Percentiles rank a stretch among this genome's conserved stretches.
Conservation (phyloP, 2,329 filamentous ascomycete genomes). For the Fusarium stilboides region DNA sequence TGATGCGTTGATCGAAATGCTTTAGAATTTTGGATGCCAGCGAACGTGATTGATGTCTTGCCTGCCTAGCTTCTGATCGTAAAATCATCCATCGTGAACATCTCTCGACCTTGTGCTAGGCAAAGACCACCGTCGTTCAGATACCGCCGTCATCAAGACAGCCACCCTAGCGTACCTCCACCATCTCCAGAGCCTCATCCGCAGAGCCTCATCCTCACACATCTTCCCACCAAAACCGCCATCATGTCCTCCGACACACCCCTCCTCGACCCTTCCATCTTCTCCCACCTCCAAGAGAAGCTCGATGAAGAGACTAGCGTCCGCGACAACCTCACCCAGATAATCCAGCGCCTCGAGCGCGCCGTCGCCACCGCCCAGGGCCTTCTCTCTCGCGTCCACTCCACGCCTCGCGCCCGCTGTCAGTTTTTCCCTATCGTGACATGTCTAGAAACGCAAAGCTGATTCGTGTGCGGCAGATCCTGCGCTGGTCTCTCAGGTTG, state of each 20-base stretch:
- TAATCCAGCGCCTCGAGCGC: constrained; percentile 86
- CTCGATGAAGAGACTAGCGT: constrained; percentile 90
- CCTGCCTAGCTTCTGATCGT: not conserved
- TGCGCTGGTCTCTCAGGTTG: constrained; percentile 77
- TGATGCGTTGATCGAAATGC: too few relatives aligned
- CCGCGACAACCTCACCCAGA: constrained; percentile 85
- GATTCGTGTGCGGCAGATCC: constrained; percentile 62
- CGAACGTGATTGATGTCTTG: not conserved
- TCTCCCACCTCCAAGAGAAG: constrained; percentile 87
- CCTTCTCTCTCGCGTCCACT: constrained; percentile 89
- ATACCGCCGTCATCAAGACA: not conserved
- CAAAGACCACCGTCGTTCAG: constrained; percentile 13
- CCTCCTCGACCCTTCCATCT: constrained; percentile 82
- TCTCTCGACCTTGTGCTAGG: constrained; percentile 2
- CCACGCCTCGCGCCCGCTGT: constrained; percentile 78
- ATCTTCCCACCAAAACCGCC: constrained; percentile 20
- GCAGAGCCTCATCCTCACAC: constrained; percentile 40
- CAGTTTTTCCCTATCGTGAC: constrained; percentile 45
- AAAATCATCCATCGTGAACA: not conserved
- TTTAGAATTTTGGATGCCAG: not conserved
- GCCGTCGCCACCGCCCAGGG: constrained; percentile 87
- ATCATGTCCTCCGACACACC: constrained; percentile 54
- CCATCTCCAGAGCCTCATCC: constrained; percentile 32
- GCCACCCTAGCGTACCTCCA: constrained; percentile 28
- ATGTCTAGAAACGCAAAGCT: not conserved